These are phyloP conservation scores for Lipomyces anomalus DNA, from an alignment of 805 yeast genomes.

Conservation along the genomic window DNA sequence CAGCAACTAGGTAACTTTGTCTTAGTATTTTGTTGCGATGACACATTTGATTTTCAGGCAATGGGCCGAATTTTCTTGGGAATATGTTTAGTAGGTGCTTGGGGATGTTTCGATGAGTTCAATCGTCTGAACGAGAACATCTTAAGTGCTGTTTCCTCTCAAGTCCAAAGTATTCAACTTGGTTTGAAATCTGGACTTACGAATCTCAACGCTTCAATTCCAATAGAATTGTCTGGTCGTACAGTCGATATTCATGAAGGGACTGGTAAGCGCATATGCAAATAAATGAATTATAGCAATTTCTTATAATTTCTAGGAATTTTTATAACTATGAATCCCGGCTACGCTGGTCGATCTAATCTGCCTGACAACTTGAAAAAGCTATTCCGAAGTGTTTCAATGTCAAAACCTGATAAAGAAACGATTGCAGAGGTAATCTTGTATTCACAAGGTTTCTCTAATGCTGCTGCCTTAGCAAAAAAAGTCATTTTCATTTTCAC, in stretches of 20 bases:
- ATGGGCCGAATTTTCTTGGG: constrained; percentile 76
- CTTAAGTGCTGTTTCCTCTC: constrained; percentile 79
- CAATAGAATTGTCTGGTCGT: constrained; percentile 28
- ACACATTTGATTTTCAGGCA: constrained; percentile 72
- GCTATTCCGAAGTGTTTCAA: constrained; percentile 67
- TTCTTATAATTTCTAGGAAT: constrained; percentile 42
- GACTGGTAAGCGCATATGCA: constrained; percentile 22
- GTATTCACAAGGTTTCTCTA: constrained; percentile 61
- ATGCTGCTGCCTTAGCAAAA: constrained; percentile 43
- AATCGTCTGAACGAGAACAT: constrained; percentile 68
- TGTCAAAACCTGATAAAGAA: constrained; percentile 64
- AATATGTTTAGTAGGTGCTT: constrained; percentile 74
- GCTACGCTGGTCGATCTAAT: constrained; percentile 72
- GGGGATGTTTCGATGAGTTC: constrained; percentile 97
- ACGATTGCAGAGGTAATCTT: constrained; percentile 68
- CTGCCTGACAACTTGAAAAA: constrained; percentile 83
- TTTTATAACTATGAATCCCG: constrained; percentile 89
- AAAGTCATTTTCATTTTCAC: constrained; percentile 52
- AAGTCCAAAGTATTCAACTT: constrained; percentile 62
- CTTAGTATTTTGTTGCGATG: constrained; percentile 86
- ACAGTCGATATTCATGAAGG: constrained; percentile 21
- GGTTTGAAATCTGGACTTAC: constrained; percentile 38
- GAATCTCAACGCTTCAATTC: constrained; percentile 1
- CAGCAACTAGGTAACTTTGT: constrained; percentile 74
- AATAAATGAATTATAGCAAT: no score